Evolutionary conservation across 164 flowering plant species (phyloP).

Genomic region (Saururus chinensis): DNA sequence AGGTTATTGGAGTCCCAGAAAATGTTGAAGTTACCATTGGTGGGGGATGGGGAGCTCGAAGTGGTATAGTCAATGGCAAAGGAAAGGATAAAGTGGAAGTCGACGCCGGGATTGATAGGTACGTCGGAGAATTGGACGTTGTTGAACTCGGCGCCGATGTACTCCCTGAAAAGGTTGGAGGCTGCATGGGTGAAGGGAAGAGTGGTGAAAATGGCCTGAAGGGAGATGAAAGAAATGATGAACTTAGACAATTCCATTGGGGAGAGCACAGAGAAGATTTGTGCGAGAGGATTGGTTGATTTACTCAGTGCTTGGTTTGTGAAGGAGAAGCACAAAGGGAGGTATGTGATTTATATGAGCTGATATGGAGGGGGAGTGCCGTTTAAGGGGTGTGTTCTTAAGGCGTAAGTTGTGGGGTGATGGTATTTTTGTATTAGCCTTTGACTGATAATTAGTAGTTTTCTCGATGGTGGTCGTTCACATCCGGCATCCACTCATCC

Average conservation of each 20-base stretch:
- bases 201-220: background rate
- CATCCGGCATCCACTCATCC: too few relatives aligned
- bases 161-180: slow-evolving; percentile 33
- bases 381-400: background rate
- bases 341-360: background rate
- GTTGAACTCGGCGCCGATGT: slow-evolving; percentile 56
- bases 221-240: background rate
- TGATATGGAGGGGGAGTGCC: background rate
- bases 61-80: slow-evolving; percentile 59
- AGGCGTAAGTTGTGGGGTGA: background rate
- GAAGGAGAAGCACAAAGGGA: background rate
- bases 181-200: slow-evolving; percentile 11
- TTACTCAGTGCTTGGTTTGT: background rate
- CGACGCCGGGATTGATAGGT: slow-evolving; percentile 35
- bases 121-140: slow-evolving; percentile 45
- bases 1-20: slow-evolving; percentile 49
- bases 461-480: background rate
- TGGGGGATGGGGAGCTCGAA: slow-evolving; percentile 34
- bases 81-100: slow-evolving; percentile 59
- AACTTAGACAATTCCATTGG: background rate
- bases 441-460: background rate
- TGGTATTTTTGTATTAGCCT: background rate
- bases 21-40: slow-evolving; percentile 48
- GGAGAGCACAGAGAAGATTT: background rate
- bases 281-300: too few relatives aligned